phyloP scores from a whole-genome alignment of 441 rosid species.

The Metrosideros polymorpha region DNA sequence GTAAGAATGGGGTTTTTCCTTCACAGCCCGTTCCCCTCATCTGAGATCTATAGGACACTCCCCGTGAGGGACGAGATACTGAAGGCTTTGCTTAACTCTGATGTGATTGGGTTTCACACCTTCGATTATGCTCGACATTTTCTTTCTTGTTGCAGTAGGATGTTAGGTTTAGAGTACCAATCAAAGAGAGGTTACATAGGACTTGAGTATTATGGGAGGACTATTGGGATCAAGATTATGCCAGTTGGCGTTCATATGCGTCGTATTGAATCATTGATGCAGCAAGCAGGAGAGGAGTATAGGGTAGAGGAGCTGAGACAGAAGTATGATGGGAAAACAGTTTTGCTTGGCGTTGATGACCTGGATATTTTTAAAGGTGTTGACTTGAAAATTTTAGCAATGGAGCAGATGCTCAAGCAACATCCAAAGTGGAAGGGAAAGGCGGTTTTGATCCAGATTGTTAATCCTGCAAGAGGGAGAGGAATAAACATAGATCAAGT shows the following conservation, averaged over 20 bases:
- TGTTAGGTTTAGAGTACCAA: constrained; percentile 34
- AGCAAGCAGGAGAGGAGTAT: constrained; percentile 28
- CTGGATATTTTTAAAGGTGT: constrained; percentile 44
- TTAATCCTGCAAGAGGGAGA: constrained; percentile 42
- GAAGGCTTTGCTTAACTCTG: constrained; percentile 34
- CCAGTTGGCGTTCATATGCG: constrained; percentile 45
- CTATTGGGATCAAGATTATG: constrained; percentile 43
- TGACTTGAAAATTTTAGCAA: constrained; percentile 37
- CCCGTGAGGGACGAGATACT: constrained; percentile 45
- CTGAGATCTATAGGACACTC: constrained; percentile 40
- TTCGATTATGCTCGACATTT: constrained; percentile 29
- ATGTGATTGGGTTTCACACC: constrained; percentile 44
- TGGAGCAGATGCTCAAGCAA: constrained; percentile 42
- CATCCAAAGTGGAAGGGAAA: constrained; percentile 36
- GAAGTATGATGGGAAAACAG: constrained; percentile 32
- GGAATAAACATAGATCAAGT: constrained; percentile 25
- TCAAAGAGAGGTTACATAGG: constrained; percentile 49
- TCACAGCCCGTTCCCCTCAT: constrained; percentile 44
- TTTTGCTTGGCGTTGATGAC: constrained; percentile 42
- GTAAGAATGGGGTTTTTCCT: constrained; percentile 47
- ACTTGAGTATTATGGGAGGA: constrained; percentile 25
- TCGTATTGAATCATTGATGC: constrained; percentile 35
- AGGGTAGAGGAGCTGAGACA: constrained; percentile 24
- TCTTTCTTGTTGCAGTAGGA: constrained; percentile 49
- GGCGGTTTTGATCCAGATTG: constrained; percentile 41